A percentile compares a stretch with the other conserved stretches of the same genome.
Evolutionary conservation across 768 basidiomycete genomes (phyloP).

Genomic region (Tylopilus balloui): DNA sequence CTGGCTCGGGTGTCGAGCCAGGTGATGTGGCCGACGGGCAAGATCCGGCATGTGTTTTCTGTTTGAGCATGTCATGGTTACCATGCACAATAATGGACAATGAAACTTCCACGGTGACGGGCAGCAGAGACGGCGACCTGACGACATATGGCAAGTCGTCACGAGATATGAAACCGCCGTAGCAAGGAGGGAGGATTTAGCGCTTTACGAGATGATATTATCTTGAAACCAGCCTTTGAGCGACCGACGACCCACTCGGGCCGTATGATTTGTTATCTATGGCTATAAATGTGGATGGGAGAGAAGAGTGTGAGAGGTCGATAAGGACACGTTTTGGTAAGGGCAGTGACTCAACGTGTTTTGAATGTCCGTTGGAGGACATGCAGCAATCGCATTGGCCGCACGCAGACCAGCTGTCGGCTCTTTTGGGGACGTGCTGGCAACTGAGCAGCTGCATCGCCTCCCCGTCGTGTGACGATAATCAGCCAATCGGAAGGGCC

Average conservation of each 20-base stretch:
- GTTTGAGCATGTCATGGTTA: neutral
- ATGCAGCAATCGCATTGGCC: neutral
- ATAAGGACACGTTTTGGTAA: constrained; percentile 11
- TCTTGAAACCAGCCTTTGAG: neutral
- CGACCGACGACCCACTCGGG: neutral
- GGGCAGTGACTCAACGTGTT: neutral
- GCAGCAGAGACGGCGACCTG: neutral
- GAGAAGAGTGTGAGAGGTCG: neutral
- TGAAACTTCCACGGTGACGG: neutral
- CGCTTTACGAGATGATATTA: neutral
- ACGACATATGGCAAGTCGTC: neutral
- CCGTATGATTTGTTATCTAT: neutral
- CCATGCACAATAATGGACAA: neutral
- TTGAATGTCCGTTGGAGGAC: neutral
- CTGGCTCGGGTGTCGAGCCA: neutral
- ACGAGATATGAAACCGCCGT: neutral
- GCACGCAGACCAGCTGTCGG: neutral
- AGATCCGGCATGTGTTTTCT: neutral
- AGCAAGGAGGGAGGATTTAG: neutral
- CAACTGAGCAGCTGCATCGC: neutral
- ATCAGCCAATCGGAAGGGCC: constrained; percentile 17
- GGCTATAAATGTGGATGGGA: too few relatives aligned
- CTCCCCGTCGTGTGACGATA: constrained; percentile 16
- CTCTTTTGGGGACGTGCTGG: neutral
- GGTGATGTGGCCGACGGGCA: neutral